Evolutionary conservation across 2,329 filamentous ascomycete genomes (phyloP), one percentile per base, ranked within the genome.

Genomic region (Trichoderma sp.): DNA sequence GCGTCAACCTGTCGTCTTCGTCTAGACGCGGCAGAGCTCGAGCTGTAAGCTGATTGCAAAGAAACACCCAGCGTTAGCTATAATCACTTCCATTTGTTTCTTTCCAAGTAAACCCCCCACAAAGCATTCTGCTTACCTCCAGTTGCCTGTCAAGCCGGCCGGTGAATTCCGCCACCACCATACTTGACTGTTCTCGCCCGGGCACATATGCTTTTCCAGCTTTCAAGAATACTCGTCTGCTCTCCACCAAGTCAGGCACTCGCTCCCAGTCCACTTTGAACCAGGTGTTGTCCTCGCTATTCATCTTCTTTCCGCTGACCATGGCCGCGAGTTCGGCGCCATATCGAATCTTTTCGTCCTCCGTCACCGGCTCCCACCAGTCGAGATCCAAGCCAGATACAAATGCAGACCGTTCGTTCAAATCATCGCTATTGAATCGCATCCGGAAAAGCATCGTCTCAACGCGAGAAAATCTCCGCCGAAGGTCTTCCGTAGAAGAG

Each of bases 211-310:
- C 96, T 79, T 93, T 96, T 3, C 96, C 96, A 33, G 82, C 89
- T 74, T 86, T 91, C 72, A 98, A 72, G 68, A 96, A 89, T 1
- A 97, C 92, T 64, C 87, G 87, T 62, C 95, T 86, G 60, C 87
- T 82, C 80, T 97, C 94, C 0, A 99, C 90, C 47, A 99, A 82
- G 71, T 98, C 95, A 0, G 95, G 93, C 1, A 99, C 96, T 40
- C 90, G 88, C 77, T 94, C 92, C 94, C 95, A 99, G 76, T 97
- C 93, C 1, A 98, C 93, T 82, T 97, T 98, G 85, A 96, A 97
- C 91, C 93, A 99, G 31, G 84, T 89, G 75, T 96, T 93, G 53
- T 97, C 93, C 19, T 97, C 93, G 6, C 76, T 73, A 58, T 74
- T 75, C 56, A 76, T 76, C 73, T 81, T 81, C 64, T 79, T 80